Percentiles rank a stretch among this genome's conserved stretches.
These are phyloP conservation scores for Cubamyces sp. DNA, from an alignment of 768 basidiomycete genomes.

Conservation along the genomic window DNA sequence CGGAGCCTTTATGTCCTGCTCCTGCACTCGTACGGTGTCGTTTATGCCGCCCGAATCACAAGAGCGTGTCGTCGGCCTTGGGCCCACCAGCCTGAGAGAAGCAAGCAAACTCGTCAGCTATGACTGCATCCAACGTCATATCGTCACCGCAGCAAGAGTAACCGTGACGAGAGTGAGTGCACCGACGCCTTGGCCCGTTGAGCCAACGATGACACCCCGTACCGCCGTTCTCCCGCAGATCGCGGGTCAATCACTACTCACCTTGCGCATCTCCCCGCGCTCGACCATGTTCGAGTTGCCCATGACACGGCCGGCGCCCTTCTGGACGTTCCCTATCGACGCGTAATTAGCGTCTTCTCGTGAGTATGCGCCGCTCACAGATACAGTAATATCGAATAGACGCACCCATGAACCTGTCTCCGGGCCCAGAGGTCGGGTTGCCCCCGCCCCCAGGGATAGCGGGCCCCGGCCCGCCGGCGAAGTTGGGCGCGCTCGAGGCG, in stretches of 20 bases:
- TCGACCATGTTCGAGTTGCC: slow-evolving; percentile 20
- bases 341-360: too few species aligned
- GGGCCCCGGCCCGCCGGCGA: slow-evolving; percentile 1
- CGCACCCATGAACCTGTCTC: slow-evolving; percentile 14
- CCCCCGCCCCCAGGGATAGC: slow-evolving; percentile 1
- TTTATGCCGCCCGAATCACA: not conserved
- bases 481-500: slow-evolving; percentile 4
- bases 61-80: slow-evolving; percentile 2
- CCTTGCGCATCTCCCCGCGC: slow-evolving; percentile 27
- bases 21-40: not conserved
- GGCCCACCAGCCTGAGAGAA: not conserved
- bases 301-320: slow-evolving; percentile 15
- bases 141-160: too few species aligned
- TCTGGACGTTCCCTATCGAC: slow-evolving; percentile 13
- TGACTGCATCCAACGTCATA: not conserved
- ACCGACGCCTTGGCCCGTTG: not conserved
- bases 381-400: too few species aligned
- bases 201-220: not conserved
- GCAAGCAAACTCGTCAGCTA: not conserved
- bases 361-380: not conserved
- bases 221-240: not conserved
- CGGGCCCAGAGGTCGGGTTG: not conserved
- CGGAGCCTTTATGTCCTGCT: too few species aligned
- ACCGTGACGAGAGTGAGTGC: not conserved
- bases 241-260: not conserved